phyloP scores from a whole-genome alignment of 345 rosid genomes.

The Trapa incisa region DNA sequence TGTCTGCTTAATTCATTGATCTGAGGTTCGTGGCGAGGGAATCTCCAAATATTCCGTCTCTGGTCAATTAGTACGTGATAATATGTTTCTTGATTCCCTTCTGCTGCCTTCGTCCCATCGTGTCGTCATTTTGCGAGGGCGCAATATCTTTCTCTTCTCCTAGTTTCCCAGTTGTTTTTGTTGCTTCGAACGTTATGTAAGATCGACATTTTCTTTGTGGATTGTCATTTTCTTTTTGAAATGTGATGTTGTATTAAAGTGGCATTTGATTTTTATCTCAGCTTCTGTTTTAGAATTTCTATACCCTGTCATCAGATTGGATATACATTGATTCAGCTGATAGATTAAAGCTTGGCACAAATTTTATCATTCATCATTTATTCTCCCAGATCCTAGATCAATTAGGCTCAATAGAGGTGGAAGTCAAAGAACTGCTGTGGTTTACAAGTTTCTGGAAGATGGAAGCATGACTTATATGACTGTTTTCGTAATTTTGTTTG shows the following conservation, averaged over 20 bases:
- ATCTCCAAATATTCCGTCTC: constrained; percentile 1
- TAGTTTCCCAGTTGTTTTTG: not conserved
- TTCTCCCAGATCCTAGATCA: not conserved
- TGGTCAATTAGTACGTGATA: not conserved
- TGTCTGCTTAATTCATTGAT: constrained; percentile 1
- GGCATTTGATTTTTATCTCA: too few relatives aligned
- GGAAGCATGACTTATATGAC: not conserved
- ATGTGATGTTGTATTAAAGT: too few relatives aligned
- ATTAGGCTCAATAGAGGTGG: not conserved
- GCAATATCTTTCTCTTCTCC: not conserved
- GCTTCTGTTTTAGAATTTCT: too few relatives aligned
- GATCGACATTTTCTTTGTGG: not conserved
- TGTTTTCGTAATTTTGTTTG: not conserved
- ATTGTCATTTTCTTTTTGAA: too few relatives aligned
- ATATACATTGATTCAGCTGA: not conserved
- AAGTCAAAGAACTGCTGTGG: not conserved
- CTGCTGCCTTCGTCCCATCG: not conserved
- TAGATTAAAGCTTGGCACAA: not conserved
- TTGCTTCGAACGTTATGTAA: not conserved
- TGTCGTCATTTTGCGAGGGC: not conserved
- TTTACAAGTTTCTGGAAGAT: not conserved
- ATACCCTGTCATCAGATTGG: too few relatives aligned
- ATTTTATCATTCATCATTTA: not conserved
- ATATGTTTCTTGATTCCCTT: not conserved
- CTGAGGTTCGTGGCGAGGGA: constrained; percentile 2